Evolutionary conservation across 2,329 filamentous ascomycete genomes (phyloP).

Genomic region (Diaporthe caulivora): DNA sequence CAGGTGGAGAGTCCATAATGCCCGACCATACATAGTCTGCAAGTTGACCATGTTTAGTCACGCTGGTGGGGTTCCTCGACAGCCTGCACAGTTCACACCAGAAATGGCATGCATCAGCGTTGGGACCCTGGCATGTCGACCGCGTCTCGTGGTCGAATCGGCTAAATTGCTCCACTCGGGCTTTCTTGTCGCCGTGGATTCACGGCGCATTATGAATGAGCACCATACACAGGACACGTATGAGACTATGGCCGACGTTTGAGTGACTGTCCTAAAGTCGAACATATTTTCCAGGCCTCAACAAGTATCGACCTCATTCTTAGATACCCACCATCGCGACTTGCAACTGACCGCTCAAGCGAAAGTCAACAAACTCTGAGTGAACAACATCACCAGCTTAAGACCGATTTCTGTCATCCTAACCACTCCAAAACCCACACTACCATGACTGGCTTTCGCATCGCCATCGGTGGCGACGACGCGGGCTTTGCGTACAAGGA

Average conservation of each 20-base stretch:
- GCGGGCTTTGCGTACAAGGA: slow-evolving; percentile 85
- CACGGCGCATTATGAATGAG: background rate
- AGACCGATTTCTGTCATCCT: background rate
- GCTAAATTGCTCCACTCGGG: background rate
- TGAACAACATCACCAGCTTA: background rate
- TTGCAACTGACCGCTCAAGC: background rate
- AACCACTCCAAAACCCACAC: background rate
- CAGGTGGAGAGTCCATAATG: background rate
- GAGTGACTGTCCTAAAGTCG: background rate
- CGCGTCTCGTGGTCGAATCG: slow-evolving; percentile 4
- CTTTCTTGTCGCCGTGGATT: background rate
- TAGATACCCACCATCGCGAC: background rate
- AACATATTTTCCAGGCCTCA: background rate
- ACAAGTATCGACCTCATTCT: background rate
- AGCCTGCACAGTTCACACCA: background rate
- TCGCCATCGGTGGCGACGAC: slow-evolving; percentile 57
- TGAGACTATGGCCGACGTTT: background rate
- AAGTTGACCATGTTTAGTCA: background rate
- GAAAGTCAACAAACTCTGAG: background rate
- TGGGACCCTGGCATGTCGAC: background rate
- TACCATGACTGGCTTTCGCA: slow-evolving; percentile 33
- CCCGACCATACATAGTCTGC: background rate
- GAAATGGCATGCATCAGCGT: background rate
- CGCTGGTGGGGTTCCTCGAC: background rate
- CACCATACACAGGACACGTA: background rate